Evolutionary conservation across 2,329 filamentous ascomycete species (phyloP).

Genomic region (Didymella segeticola): DNA sequence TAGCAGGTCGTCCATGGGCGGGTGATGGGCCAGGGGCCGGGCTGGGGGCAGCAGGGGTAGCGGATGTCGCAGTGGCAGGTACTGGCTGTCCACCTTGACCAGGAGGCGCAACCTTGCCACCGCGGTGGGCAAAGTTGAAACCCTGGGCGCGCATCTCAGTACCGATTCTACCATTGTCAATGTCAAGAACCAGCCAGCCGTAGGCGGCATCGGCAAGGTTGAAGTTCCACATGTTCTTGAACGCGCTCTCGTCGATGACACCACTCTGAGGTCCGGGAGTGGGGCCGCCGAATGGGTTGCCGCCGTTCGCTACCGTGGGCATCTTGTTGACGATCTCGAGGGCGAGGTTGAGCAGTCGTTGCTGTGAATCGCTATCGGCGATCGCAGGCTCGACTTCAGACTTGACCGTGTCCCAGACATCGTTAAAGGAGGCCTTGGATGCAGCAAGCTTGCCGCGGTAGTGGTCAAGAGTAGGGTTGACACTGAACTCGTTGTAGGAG

Average conservation of each 20-base stretch:
- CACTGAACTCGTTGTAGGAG: constrained; percentile 99
- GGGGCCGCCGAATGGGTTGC: constrained; percentile 94
- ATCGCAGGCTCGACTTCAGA: constrained; percentile 94
- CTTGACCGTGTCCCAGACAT: constrained; percentile 99
- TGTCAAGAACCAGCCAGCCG: constrained; percentile 91
- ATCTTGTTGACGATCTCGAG: constrained; percentile 97
- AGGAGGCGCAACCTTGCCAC: constrained; percentile 68
- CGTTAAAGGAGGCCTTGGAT: constrained; percentile 97
- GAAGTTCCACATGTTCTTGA: constrained; percentile 99
- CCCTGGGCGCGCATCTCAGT: constrained; percentile 99
- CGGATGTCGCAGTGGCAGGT: constrained; percentile 43
- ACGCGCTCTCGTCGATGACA: constrained; percentile 96
- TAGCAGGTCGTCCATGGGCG: constrained; percentile 39
- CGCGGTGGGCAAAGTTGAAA: constrained; percentile 98
- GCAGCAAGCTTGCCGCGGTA: constrained; percentile 98
- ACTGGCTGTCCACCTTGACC: constrained; percentile 48
- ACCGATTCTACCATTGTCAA: constrained; percentile 93
- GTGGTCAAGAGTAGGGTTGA: constrained; percentile 96
- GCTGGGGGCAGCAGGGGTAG: constrained; percentile 50
- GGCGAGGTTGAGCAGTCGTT: constrained; percentile 88
- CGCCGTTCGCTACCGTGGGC: constrained; percentile 91
- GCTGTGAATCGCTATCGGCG: constrained; percentile 89
- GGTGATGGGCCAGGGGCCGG: constrained; percentile 48
- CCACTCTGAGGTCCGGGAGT: constrained; percentile 76
- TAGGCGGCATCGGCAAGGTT: constrained; percentile 97